Evolutionary conservation across 306 rosid species (phyloP), one percentile per base, ranked within the genome.

Genomic region (Rosa chinensis): DNA sequence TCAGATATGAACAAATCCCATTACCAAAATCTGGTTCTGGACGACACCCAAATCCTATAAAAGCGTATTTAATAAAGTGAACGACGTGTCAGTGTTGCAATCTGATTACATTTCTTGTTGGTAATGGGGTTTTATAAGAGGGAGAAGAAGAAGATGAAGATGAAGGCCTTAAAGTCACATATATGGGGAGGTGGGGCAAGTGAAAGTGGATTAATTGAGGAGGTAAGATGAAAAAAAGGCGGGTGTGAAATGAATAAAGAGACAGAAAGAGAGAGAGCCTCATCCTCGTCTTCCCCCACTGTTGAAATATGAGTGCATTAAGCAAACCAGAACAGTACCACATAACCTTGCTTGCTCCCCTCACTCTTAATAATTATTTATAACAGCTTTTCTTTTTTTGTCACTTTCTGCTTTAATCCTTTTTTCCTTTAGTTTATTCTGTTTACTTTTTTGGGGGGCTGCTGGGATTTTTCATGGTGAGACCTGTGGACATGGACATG

Each of bases 131-230:
- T 77, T 82, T 78, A 67, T 66, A 62, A 56, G 61, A 17, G 10
- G 64, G 44, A n/a, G 40, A 17, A 4, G 44, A 40, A 5, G 44
- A 5, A 40, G 44, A 40, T 5, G 18, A 20, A 67, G 43, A 6
- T 1, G 37, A 0, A 61, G 71, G 71, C 71, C 5, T 17, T 32
- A 4, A 11, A 17, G 50, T 81, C 95, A 92, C 91, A 89, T 25
- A 89, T 25, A 25, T 93, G 91, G 80, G 77, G 84, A 87, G 90
- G 78, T 61, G 87, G 85, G 87, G 87, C 40, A 16, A 67, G 8
- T 11, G 75, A 55, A 6, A 59, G 28, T 53, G 12, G 73, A 80
- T 69, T 78, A 82, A 68, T 52, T 68, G 80, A 76, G 77, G 23
- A 70, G 66, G 61, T 64, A 72, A 74, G 2, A 75, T 70, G 32